A percentile compares a stretch with the other conserved stretches of the same genome.
Evolutionary conservation across 2,329 filamentous ascomycete genomes (phyloP).

Genomic region (Aspergillus clavatus): DNA sequence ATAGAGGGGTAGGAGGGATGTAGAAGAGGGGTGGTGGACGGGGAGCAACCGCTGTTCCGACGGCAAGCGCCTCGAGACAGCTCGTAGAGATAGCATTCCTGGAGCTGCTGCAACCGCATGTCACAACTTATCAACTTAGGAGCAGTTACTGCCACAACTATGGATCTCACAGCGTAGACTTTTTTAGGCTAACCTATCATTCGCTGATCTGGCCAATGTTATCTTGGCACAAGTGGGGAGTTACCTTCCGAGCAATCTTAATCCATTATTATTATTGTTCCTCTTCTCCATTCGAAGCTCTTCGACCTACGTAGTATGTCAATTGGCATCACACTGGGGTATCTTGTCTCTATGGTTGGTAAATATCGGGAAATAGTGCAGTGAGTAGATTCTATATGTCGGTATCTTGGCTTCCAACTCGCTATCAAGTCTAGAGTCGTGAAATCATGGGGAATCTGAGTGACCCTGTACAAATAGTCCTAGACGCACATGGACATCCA

Average conservation of each 20-base stretch:
- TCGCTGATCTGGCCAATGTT: not conserved
- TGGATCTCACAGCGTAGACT: too few relatives aligned
- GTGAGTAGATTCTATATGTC: not conserved
- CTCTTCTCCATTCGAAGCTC: too few relatives aligned
- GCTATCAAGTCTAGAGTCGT: not conserved
- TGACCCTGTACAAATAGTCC: conserved; percentile 2
- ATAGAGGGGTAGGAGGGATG: conserved; percentile 13
- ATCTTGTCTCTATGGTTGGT: too few relatives aligned
- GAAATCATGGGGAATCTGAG: conserved; percentile 8
- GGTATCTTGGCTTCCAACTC: too few relatives aligned
- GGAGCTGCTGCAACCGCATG: conserved; percentile 4
- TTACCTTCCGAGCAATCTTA: too few relatives aligned
- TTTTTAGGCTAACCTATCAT: too few relatives aligned
- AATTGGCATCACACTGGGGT: too few relatives aligned
- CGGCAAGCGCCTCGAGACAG: conserved; percentile 17
- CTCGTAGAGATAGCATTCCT: conserved; percentile 19
- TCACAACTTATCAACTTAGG: too few relatives aligned
- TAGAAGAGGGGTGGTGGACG: conserved; percentile 15
- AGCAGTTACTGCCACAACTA: too few relatives aligned
- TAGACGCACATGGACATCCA: conserved; percentile 1
- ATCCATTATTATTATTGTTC: too few relatives aligned
- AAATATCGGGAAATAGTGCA: too few relatives aligned
- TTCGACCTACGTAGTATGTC: too few relatives aligned
- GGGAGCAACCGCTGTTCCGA: conserved; percentile 16
- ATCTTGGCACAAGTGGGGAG: conserved; percentile 16